Evolutionary conservation across 2,329 filamentous ascomycete genomes (phyloP).

Genomic region (Ambrosiella cleistominuta): DNA sequence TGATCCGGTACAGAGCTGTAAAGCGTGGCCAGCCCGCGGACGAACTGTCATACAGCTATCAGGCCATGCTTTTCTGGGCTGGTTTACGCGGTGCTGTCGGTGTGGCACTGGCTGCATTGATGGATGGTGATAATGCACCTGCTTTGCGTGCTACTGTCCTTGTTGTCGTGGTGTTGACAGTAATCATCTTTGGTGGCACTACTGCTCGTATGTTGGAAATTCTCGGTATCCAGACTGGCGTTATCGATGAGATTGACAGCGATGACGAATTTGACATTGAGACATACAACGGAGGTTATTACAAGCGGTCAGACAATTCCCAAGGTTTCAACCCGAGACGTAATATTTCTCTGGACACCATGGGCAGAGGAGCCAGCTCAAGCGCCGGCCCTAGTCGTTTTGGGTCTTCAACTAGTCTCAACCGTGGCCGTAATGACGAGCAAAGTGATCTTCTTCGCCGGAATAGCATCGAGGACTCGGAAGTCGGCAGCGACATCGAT

Average conservation of each 20-base stretch:
- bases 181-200: constrained; percentile 96
- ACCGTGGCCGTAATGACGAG: constrained; percentile 31
- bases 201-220: constrained; percentile 97
- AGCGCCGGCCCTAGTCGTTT: constrained; percentile 16
- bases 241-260: constrained; percentile 91
- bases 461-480: constrained; percentile 33
- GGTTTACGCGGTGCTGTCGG: constrained; percentile 89
- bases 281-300: constrained; percentile 49
- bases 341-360: constrained; percentile 38
- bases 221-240: constrained; percentile 83
- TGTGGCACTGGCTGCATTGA: constrained; percentile 77
- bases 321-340: constrained; percentile 62
- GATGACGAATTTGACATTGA: constrained; percentile 99
- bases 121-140: constrained; percentile 64
- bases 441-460: constrained; percentile 22
- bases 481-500: constrained; percentile 47
- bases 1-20: constrained; percentile 70
- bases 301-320: constrained; percentile 60
- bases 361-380: constrained; percentile 21
- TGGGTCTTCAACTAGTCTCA: constrained; percentile 29
- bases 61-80: constrained; percentile 99
- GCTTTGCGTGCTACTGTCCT: constrained; percentile 87
- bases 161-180: constrained; percentile 89
- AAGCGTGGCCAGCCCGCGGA: constrained; percentile 57
- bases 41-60: constrained; percentile 85